These are phyloP conservation scores for Coprinopsis sp. DNA, from an alignment of 768 basidiomycete species.

Conservation along the genomic window DNA sequence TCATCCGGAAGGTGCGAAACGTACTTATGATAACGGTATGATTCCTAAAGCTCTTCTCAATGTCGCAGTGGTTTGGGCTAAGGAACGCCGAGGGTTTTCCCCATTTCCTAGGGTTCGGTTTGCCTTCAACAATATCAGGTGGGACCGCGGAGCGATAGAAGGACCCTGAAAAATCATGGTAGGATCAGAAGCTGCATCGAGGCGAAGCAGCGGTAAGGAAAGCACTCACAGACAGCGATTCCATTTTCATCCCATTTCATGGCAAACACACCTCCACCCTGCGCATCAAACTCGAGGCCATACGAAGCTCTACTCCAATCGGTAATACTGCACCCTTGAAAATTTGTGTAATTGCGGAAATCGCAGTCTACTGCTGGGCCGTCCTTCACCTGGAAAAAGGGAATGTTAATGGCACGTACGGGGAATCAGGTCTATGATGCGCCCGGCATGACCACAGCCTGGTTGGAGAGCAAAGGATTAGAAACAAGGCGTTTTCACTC, in stretches of 20 bases:
- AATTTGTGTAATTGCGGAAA: constrained; percentile 46
- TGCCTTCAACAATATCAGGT: constrained; percentile 54
- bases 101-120: constrained; percentile 67
- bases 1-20: constrained; percentile 29
- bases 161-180: constrained; percentile 48
- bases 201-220: neutral
- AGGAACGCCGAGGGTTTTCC: constrained; percentile 65
- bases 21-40: constrained; percentile 74
- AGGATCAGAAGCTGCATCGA: constrained; percentile 5
- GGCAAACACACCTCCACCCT: constrained; percentile 79
- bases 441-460: constrained; percentile 8
- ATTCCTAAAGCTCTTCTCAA: constrained; percentile 54
- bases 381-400: neutral
- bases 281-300: constrained; percentile 74
- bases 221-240: constrained; percentile 67
- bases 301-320: constrained; percentile 84
- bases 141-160: constrained; percentile 81
- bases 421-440: neutral
- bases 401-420: neutral
- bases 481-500: too few species aligned
- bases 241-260: constrained; percentile 86
- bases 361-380: constrained; percentile 48
- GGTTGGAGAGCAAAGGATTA: too few species aligned
- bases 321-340: constrained; percentile 73
- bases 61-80: constrained; percentile 52